Evolutionary conservation across 495 filamentous ascomycete genomes (phyloP), one percentile per base, ranked within the genome.

Genomic region (Clavariopsis aquatica): DNA sequence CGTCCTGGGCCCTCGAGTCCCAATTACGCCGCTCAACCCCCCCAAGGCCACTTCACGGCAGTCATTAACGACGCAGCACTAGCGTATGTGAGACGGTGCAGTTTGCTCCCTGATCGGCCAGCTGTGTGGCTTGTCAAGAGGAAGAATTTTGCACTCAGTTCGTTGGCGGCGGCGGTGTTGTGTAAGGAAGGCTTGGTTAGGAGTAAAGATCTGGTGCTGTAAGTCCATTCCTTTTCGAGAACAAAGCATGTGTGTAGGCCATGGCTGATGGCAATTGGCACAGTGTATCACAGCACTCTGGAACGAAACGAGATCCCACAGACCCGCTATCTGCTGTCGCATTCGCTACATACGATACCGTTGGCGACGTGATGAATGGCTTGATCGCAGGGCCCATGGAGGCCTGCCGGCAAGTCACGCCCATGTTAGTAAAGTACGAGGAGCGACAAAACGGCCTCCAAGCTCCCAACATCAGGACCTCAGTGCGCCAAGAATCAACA

Each of bases 241-340:
- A 17, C 5, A 15, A 24, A 24, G 26, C 9, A 10, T 24, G 19
- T 27, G 26, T 19, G 12, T 3, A 41, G 28, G 24, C 1, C 9
- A 27, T 36, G 29, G 27, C 43, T 49, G 2, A 60, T 24, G 10
- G 27, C 22, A 45, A 13, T 36, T 6, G 24, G 24, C 26, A 49
- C 31, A 60, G 57, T 17, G 46, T 65, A 1, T 65, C 62, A 12
- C 62, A 49, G 26, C 58, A 55, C 2, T 23, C 62, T 8, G 75
- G 75, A 19, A 61, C 61, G 2, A 74, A 77, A 15, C 68, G 75
- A n/a, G 75, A 74, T 15, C 75, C 75, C 0, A 71, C 64, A 59
- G 75, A 77, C 58, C 75, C 75, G 0, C 68, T 77, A 52, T 66
- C 71, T 17, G 75, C 71, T 23, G 70, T 71, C 10, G 84, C 89